phyloP scores from a whole-genome alignment of 1,284 basidiomycete species.

The Puccinia brachypodii region DNA sequence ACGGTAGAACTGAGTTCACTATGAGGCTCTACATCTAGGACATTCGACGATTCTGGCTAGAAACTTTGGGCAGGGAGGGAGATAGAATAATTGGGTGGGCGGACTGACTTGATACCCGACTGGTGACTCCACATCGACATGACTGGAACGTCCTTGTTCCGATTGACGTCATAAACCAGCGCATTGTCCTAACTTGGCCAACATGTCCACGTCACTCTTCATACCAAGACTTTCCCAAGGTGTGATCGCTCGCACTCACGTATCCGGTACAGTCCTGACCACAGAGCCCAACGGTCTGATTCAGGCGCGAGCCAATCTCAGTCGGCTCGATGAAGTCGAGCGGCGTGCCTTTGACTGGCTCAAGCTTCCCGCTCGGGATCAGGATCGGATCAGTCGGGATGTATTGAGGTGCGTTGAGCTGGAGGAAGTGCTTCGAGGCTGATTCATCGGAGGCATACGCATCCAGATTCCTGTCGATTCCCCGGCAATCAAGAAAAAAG shows the following conservation, averaged over 20 bases:
- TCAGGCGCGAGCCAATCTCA: conserved; percentile 59
- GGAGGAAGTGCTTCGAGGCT: conserved; percentile 59
- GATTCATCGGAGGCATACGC: conserved; percentile 62
- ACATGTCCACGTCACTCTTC: neutral
- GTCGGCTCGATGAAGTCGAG: conserved; percentile 62
- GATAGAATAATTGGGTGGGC: neutral
- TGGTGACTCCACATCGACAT: conserved; percentile 58
- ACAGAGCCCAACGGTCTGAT: conserved; percentile 53
- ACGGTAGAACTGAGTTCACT: neutral
- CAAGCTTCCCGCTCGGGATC: conserved; percentile 61
- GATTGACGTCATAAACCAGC: conserved; percentile 13
- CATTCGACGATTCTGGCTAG: neutral
- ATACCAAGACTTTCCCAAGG: neutral
- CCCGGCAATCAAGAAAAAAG: neutral
- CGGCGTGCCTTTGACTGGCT: conserved; percentile 58
- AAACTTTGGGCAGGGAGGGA: neutral
- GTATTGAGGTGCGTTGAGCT: conserved; percentile 58
- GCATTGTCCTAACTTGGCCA: conserved; percentile 39
- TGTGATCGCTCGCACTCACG: conserved; percentile 40
- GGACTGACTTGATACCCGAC: conserved; percentile 61
- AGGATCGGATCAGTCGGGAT: conserved; percentile 61
- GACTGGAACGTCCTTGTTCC: neutral
- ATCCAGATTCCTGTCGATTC: conserved; percentile 60
- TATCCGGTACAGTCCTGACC: conserved; percentile 55
- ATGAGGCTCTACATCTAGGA: neutral